Percentiles rank a stretch among this genome's conserved stretches.
phyloP scores from a whole-genome alignment of 2,329 filamentous ascomycete species.

The Phialemoniopsis sp. region DNA sequence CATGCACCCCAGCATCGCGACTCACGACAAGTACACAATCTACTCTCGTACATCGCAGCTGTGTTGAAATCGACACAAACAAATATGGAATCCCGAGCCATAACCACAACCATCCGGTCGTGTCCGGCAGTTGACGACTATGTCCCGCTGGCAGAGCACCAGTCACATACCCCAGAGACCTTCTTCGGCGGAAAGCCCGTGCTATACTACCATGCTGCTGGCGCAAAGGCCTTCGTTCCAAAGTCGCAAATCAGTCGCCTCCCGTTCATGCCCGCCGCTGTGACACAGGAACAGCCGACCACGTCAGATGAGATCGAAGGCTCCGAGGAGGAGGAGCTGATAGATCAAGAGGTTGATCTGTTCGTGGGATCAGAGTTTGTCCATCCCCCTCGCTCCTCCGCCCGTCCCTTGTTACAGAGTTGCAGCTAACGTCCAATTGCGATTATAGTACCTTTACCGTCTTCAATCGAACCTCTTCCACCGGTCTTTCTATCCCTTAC shows the following conservation, averaged over 20 bases:
- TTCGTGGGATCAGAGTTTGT: conserved; percentile 57
- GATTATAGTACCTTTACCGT: conserved; percentile 51
- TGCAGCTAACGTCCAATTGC: not conserved
- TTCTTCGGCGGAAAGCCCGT: conserved; percentile 71
- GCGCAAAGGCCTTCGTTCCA: conserved; percentile 54
- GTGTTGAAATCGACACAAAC: no score
- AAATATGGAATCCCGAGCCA: not conserved
- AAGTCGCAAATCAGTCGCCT: conserved; percentile 49
- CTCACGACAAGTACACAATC: no score
- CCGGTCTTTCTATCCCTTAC: conserved; percentile 68
- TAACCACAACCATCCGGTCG: conserved; percentile 49
- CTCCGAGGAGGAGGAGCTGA: conserved; percentile 27
- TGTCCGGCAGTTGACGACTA: conserved; percentile 57
- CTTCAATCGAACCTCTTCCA: conserved; percentile 53
- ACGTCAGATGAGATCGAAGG: conserved; percentile 22
- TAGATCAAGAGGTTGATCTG: conserved; percentile 47
- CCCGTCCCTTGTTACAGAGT: not conserved
- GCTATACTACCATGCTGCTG: conserved; percentile 58
- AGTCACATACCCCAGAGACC: conserved; percentile 66
- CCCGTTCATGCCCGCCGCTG: conserved; percentile 45
- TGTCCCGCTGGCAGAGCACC: conserved; percentile 62
- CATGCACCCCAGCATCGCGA: no score
- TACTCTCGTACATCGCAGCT: no score
- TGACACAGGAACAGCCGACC: conserved; percentile 21
- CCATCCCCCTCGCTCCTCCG: not conserved